phyloP scores from a whole-genome alignment of 306 rosid species.

The Morella rubra region DNA sequence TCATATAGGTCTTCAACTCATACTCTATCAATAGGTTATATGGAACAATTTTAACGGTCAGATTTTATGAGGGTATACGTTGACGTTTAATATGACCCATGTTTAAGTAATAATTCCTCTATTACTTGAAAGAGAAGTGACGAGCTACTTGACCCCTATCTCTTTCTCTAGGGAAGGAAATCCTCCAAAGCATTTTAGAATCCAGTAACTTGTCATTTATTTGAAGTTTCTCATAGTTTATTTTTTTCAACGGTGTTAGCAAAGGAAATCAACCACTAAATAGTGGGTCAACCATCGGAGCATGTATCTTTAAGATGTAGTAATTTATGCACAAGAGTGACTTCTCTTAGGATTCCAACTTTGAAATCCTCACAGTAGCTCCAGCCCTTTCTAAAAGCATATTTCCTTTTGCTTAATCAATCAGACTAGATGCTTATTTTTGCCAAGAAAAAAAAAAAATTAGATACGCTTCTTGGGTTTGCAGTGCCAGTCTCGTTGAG shows the following conservation, averaged over 20 bases:
- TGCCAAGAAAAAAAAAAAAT: background rate
- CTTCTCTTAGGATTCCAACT: background rate
- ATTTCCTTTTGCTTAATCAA: background rate
- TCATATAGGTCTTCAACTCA: no score
- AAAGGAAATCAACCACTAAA: background rate
- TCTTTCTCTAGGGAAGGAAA: background rate
- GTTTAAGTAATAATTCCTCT: no score
- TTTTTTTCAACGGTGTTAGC: background rate
- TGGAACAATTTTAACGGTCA: no score
- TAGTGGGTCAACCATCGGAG: background rate
- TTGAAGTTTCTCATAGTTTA: background rate
- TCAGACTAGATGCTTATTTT: background rate
- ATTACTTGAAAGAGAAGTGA: no score
- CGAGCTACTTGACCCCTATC: background rate
- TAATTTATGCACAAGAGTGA: background rate
- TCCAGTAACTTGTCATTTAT: background rate
- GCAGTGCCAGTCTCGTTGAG: slow-evolving; percentile 11
- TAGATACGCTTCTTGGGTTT: background rate
- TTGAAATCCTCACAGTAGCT: background rate
- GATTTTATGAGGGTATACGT: no score
- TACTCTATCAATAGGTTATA: no score
- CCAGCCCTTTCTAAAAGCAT: slow-evolving; percentile 10
- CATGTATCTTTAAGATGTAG: background rate
- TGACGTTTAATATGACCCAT: no score
- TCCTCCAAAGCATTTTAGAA: background rate